Percentiles rank a stretch among this genome's conserved stretches.
phyloP scores from a whole-genome alignment of 2,329 filamentous ascomycete genomes.

The Aspergillus ibericus region DNA sequence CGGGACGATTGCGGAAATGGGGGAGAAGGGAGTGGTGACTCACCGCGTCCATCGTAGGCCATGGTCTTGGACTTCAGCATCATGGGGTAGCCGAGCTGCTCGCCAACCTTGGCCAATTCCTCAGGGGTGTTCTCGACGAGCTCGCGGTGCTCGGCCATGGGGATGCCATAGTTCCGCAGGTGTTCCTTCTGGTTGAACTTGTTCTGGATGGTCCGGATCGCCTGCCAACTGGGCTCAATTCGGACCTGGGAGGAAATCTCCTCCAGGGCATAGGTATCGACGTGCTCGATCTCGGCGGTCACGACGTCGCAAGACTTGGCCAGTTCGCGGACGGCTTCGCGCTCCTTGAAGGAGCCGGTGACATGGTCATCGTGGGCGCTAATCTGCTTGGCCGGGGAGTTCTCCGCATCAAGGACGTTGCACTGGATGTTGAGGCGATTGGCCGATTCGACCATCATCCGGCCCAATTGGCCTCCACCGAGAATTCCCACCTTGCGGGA shows the following conservation, averaged over 20 bases:
- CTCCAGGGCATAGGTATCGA: slow-evolving; percentile 85
- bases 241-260: slow-evolving; percentile 69
- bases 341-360: slow-evolving; percentile 83
- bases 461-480: slow-evolving; percentile 74
- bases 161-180: slow-evolving; percentile 65
- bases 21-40: slow-evolving; percentile 30
- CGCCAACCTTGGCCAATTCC: slow-evolving; percentile 64
- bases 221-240: slow-evolving; percentile 80
- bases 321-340: slow-evolving; percentile 74
- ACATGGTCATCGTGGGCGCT: slow-evolving; percentile 74
- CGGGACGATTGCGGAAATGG: background rate
- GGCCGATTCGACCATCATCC: slow-evolving; percentile 92
- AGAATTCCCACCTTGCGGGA: slow-evolving; percentile 52
- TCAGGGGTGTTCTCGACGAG: slow-evolving; percentile 60
- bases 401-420: slow-evolving; percentile 73
- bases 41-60: slow-evolving; percentile 86
- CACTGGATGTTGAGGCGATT: slow-evolving; percentile 74
- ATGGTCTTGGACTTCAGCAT: slow-evolving; percentile 92
- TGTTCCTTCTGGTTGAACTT: slow-evolving; percentile 90
- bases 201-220: slow-evolving; percentile 86
- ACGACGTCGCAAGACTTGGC: slow-evolving; percentile 75
- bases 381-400: slow-evolving; percentile 81
- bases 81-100: slow-evolving; percentile 73
- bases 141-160: slow-evolving; percentile 69
- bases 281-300: slow-evolving; percentile 94